Evolutionary conservation across 345 rosid species (phyloP).

Genomic region (Eucalyptus grandis): DNA sequence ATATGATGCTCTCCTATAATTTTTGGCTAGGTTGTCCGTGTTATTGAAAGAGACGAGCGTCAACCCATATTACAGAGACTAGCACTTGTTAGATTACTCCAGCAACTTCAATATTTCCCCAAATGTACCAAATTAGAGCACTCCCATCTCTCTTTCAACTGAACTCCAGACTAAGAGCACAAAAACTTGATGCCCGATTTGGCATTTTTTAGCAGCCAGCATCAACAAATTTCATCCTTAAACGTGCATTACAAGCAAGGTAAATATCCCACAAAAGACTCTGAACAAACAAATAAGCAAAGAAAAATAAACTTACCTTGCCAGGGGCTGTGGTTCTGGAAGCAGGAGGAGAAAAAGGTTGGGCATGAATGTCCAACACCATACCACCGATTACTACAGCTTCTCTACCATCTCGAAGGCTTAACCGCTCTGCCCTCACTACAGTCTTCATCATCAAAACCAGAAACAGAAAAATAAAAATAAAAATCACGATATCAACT

Average conservation of each 20-base stretch:
- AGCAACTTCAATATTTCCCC: background rate
- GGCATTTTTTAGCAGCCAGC: background rate
- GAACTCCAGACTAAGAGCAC: background rate
- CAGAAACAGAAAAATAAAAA: background rate
- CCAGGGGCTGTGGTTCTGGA: slow-evolving; percentile 75
- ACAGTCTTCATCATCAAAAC: background rate
- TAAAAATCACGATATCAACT: background rate
- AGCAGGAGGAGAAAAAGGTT: slow-evolving; percentile 26
- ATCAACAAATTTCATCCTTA: background rate
- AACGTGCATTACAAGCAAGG: background rate
- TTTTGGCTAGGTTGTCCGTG: background rate
- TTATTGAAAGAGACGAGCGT: background rate
- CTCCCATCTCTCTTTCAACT: background rate
- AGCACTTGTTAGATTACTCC: background rate
- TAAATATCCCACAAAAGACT: background rate
- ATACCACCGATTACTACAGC: slow-evolving; percentile 73
- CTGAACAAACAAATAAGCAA: background rate
- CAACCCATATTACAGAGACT: background rate
- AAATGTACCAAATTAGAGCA: background rate
- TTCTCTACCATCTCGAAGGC: slow-evolving; percentile 7
- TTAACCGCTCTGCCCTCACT: background rate
- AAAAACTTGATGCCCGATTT: background rate
- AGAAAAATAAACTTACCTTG: slow-evolving; percentile 12
- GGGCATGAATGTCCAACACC: slow-evolving; percentile 82
- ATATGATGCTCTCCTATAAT: background rate